Evolutionary conservation across 2,329 filamentous ascomycete species (phyloP), one percentile per base, ranked within the genome.

Genomic region (Aureobasidium sp.): DNA sequence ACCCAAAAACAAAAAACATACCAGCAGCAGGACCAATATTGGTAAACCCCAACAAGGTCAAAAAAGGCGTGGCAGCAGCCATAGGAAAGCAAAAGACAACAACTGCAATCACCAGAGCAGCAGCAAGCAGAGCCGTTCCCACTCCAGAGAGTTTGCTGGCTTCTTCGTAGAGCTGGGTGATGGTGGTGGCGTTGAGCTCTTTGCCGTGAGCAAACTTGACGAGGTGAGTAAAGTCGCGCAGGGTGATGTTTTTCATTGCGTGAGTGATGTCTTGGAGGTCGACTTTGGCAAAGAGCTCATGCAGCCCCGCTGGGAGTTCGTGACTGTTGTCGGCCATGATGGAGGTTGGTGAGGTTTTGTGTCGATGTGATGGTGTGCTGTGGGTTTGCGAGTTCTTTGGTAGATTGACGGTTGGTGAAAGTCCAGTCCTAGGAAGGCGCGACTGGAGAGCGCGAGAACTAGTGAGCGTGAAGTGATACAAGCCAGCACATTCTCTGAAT

Each of bases 121-220:
- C 41, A 6, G 58, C 34, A 8, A 20, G 12, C 12, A 61, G 12
- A 5, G 45, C 25, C 3, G 34, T 44, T 37, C 29, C 39, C 11
- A 9, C 44, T 5, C 45, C 37, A 25, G 22, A 29, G 17, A 61
- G 17, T 36, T 52, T 52, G 17, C 14, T 61, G 17, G 57, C 57
- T 44, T 51, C 48, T 12, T 61, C 57, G 12, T 41, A 61, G 36
- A 61, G 45, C 17, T 42, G 34, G 8, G 45, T 61, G 25, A 61
- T 25, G 17, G 36, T 52, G 5, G 31, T 15, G 25, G 37, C 47
- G 11, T 61, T 52, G 27, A 52, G 47, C 7, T 61, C 55, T 12
- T 20, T 20, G 9, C 55, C 55, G 31, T n/a, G 39, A 14, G 44
- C 44, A 5, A 48, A 12, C 3, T 37, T 9, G 20, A 31, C 8